phyloP scores from a whole-genome alignment of 1,139 yeast genomes.

The Eremothecium cymbalariae region DNA sequence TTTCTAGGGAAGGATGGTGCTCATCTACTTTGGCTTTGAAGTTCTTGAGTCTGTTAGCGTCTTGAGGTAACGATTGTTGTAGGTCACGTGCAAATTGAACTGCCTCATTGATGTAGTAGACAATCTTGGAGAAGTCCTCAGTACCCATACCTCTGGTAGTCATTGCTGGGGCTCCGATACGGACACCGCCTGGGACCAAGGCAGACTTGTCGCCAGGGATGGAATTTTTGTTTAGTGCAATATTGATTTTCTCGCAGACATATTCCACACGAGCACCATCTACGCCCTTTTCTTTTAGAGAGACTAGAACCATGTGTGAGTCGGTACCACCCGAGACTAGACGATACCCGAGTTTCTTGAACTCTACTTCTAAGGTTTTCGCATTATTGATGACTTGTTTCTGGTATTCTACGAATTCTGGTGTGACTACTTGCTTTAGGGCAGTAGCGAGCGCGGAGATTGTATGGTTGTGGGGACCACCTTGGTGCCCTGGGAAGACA shows the following conservation, averaged over 20 bases:
- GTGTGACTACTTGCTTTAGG: constrained; percentile 84
- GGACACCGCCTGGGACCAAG: constrained; percentile 93
- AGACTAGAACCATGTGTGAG: constrained; percentile 89
- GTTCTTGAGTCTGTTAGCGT: constrained; percentile 88
- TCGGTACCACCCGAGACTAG: constrained; percentile 94
- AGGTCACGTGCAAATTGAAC: constrained; percentile 70
- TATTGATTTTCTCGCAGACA: constrained; percentile 88
- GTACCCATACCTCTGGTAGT: constrained; percentile 92
- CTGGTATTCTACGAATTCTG: constrained; percentile 89
- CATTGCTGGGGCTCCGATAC: constrained; percentile 99
- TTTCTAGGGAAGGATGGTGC: constrained; percentile 58
- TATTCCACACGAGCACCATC: constrained; percentile 98
- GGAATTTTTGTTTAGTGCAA: constrained; percentile 94
- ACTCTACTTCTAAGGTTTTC: constrained; percentile 68
- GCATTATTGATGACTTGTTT: constrained; percentile 84
- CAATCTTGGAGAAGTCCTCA: constrained; percentile 78
- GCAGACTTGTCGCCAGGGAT: constrained; percentile 98
- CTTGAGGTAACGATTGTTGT: constrained; percentile 69
- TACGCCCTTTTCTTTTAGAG: constrained; percentile 78
- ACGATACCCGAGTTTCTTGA: constrained; percentile 62
- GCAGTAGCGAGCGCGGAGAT: constrained; percentile 97
- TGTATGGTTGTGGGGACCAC: constrained; percentile 99
- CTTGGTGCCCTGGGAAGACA: constrained; percentile 99
- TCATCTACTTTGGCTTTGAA: constrained; percentile 74
- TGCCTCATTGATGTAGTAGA: constrained; percentile 73